These are phyloP conservation scores for Phaeosphaeria sp. DNA, from an alignment of 2,329 filamentous ascomycete genomes.

Conservation along the genomic window DNA sequence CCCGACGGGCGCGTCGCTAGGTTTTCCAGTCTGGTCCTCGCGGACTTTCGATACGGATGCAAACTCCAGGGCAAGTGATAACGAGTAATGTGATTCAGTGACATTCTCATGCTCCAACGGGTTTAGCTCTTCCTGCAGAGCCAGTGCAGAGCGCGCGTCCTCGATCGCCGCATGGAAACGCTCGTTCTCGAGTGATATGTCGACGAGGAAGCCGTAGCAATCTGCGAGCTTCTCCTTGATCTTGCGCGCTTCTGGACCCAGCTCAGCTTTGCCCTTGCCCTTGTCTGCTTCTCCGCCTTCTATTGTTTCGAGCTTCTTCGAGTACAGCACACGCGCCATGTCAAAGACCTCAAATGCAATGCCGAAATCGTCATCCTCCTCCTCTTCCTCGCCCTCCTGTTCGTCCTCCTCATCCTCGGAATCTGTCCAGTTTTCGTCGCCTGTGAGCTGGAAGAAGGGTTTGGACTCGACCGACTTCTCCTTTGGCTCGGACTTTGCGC, in stretches of 20 bases:
- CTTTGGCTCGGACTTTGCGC: conserved; percentile 50
- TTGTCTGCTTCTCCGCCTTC: conserved; percentile 41
- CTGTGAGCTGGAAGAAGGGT: conserved; percentile 87
- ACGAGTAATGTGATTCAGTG: conserved; percentile 95
- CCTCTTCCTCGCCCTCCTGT: conserved; percentile 56
- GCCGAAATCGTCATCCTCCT: conserved; percentile 68
- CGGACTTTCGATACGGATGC: conserved; percentile 74
- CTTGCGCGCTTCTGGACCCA: conserved; percentile 37
- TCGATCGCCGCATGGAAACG: conserved; percentile 86
- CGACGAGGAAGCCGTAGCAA: conserved; percentile 90
- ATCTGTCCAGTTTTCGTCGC: conserved; percentile 86
- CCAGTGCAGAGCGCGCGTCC: conserved; percentile 79
- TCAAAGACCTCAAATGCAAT: conserved; percentile 71
- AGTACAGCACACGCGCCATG: conserved; percentile 65
- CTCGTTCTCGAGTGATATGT: conserved; percentile 97
- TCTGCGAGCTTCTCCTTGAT: conserved; percentile 85
- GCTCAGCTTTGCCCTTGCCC: conserved; percentile 55
- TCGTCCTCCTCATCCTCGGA: conserved; percentile 75
- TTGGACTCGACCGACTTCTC: conserved; percentile 66
- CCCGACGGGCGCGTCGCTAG: conserved; percentile 44
- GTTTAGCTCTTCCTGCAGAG: conserved; percentile 80
- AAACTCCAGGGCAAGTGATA: conserved; percentile 93
- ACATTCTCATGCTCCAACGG: conserved; percentile 82
- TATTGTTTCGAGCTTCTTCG: conserved; percentile 61
- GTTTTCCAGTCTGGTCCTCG: conserved; percentile 56